These are phyloP conservation scores for Russula foetens DNA, from an alignment of 768 basidiomycete species.

Conservation along the genomic window DNA sequence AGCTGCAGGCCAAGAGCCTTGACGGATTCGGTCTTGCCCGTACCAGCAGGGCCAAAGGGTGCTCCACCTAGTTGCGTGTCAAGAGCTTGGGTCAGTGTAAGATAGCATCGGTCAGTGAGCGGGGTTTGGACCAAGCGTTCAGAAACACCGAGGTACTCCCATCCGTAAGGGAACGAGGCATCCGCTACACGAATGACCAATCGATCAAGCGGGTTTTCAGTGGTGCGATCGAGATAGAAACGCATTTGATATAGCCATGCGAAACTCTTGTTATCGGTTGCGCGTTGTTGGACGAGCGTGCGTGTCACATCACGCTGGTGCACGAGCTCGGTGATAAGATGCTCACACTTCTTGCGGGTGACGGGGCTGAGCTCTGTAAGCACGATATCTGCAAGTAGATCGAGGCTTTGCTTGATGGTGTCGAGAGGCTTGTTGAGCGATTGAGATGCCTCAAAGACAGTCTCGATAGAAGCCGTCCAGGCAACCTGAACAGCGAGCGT, in stretches of 20 bases:
- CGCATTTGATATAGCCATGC: conserved; percentile 98
- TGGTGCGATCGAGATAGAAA: conserved; percentile 73
- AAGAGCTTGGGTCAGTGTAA: conserved; percentile 92
- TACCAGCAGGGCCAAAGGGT: conserved; percentile 94
- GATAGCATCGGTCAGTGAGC: conserved; percentile 92
- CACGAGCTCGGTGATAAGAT: conserved; percentile 96
- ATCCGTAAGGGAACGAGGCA: conserved; percentile 92
- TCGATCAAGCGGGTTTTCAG: conserved; percentile 73
- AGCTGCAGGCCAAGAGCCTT: conserved; percentile 97
- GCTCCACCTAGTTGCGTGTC: conserved; percentile 93
- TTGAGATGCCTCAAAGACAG: conserved; percentile 46
- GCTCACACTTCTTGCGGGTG: conserved; percentile 97
- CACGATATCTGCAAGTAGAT: conserved; percentile 95
- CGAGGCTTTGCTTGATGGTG: conserved; percentile 74
- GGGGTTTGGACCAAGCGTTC: conserved; percentile 98
- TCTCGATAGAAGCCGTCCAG: conserved; percentile 85
- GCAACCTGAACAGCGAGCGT: conserved; percentile 92
- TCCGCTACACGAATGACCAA: conserved; percentile 81
- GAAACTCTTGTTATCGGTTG: conserved; percentile 64
- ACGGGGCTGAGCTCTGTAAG: conserved; percentile 81
- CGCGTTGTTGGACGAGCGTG: conserved; percentile 56
- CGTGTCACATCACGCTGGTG: conserved; percentile 96
- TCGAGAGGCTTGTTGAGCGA: conserved; percentile 60
- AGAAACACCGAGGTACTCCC: conserved; percentile 96
- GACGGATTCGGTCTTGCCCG: conserved; percentile 98